Base-by-base conservation (phyloP, 1,284 basidiomycete species). In the Mycosarcoma maydis region DNA sequence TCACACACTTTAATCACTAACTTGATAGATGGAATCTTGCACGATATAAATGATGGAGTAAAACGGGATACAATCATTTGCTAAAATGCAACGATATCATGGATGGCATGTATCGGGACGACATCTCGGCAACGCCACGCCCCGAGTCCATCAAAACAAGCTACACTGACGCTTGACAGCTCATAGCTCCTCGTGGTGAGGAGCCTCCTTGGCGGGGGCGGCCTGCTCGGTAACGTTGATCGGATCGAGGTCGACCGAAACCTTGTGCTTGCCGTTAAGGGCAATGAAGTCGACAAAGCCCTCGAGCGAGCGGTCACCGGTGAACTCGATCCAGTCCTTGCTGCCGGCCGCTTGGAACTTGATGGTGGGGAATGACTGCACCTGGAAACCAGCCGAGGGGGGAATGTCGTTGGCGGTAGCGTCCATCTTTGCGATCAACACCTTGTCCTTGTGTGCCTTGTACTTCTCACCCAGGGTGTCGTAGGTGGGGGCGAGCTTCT, bases 401-500 rank as follows among this genome's bases (percentile, higher is more conserved):
- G 96, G 96, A 24, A 99, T 87, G 83, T 99, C 96, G 83, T 99
- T 99, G 84, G 94, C 92, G 64, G 90, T 91, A 6, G 92, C 92
- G 80, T 98, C 95, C 87, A 98, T 90, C 85, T 98, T 97, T 77
- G 76, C 79, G 47, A 98, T 92, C 66, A 89, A 80, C 61, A 98
- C 81, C 70, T 88, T 89, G 82, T 94, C 89, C 85, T 90, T 90
- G 81, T 88, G 85, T 45, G 85, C 83, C 49, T 87, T 86, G 85
- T 90, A 98, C 82, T 89, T 89, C 81, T 95, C 91, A 65, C 88
- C 96, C 37, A 99, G 88, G 32, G 86, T 87, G 73, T 97, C 94
- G 92, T 93, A 99, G 51, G 86, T 92, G 24, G 96, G 96, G 82
- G 92, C 92, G 72, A 99, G 88, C 78, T 92, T 90, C 85, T 96